phyloP scores from a whole-genome alignment of 2,329 filamentous ascomycete genomes.

The Beauveria sp. region DNA sequence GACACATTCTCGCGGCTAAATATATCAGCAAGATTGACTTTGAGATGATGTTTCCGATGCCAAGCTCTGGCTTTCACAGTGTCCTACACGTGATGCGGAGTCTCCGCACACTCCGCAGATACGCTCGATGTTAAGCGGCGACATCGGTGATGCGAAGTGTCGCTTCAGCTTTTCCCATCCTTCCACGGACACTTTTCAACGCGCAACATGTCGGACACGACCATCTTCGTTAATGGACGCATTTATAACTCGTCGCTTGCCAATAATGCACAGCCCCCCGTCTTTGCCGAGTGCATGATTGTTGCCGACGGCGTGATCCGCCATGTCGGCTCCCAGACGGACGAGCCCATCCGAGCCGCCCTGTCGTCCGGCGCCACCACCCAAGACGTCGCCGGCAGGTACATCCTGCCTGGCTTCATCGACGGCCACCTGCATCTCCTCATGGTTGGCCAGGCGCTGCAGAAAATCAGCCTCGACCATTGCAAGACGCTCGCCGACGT shows the following conservation, averaged over 20 bases:
- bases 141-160: slow-evolving; percentile 5
- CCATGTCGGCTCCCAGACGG: slow-evolving; percentile 25
- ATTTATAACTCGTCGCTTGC: slow-evolving; percentile 15
- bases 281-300: slow-evolving; percentile 26
- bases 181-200: too few relatives aligned
- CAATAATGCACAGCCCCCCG: slow-evolving; percentile 14
- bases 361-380: slow-evolving; percentile 17
- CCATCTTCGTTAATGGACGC: slow-evolving; percentile 17
- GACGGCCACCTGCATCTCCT: slow-evolving; percentile 52
- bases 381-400: slow-evolving; percentile 25
- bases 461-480: slow-evolving; percentile 40
- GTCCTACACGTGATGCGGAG: slow-evolving; percentile 9
- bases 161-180: not conserved
- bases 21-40: not conserved
- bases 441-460: slow-evolving; percentile 44
- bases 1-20: not conserved
- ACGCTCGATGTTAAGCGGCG: slow-evolving; percentile 3
- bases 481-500: slow-evolving; percentile 45
- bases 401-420: slow-evolving; percentile 47
- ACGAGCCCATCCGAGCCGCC: slow-evolving; percentile 19
- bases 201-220: not conserved
- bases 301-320: slow-evolving; percentile 27
- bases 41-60: not conserved
- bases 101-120: slow-evolving; percentile 1
- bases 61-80: not conserved